A percentile compares a stretch with the other conserved stretches of the same genome.
Evolutionary conservation across 2,329 filamentous ascomycete genomes (phyloP).

Genomic region (Penicillium frequentans): DNA sequence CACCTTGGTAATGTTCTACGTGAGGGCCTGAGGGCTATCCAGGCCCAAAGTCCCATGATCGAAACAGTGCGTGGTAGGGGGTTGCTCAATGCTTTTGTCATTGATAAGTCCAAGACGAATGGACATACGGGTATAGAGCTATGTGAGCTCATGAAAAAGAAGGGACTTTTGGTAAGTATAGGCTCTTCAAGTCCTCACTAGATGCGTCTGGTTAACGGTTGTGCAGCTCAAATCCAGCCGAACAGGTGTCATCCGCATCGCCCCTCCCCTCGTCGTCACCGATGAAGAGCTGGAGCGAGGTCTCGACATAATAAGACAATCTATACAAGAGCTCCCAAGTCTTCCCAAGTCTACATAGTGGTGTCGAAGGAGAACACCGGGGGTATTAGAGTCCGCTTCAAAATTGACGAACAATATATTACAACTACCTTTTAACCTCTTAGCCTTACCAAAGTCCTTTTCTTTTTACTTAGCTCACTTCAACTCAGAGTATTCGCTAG

Average conservation of each 20-base stretch:
- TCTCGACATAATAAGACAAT: constrained; percentile 75
- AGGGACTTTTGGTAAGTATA: constrained; percentile 74
- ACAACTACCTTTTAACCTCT: too few relatives aligned
- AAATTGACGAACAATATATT: too few relatives aligned
- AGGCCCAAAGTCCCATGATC: constrained; percentile 68
- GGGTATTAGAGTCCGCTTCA: too few relatives aligned
- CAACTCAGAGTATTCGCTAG: too few relatives aligned
- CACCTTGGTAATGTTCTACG: constrained; percentile 80
- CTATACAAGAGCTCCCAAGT: constrained; percentile 76
- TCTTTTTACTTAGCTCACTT: too few relatives aligned
- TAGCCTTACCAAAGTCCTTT: too few relatives aligned
- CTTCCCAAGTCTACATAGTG: constrained; percentile 28
- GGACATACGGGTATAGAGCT: constrained; percentile 94
- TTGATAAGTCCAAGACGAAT: constrained; percentile 82
- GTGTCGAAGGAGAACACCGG: too few relatives aligned
- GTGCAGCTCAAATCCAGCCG: constrained; percentile 98
- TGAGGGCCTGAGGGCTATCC: constrained; percentile 70
- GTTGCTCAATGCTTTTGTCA: constrained; percentile 91
- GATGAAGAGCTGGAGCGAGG: constrained; percentile 80
- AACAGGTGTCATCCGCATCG: constrained; percentile 88
- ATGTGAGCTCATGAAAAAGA: constrained; percentile 91
- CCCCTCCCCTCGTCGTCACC: constrained; percentile 90
- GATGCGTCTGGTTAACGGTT: constrained; percentile 4
- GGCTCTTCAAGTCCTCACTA: neutral
- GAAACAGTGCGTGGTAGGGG: constrained; percentile 86